Percentiles rank a stretch among this genome's conserved stretches.
phyloP scores from a whole-genome alignment of 768 basidiomycete genomes.

The Pleurotus citrinopileatus region DNA sequence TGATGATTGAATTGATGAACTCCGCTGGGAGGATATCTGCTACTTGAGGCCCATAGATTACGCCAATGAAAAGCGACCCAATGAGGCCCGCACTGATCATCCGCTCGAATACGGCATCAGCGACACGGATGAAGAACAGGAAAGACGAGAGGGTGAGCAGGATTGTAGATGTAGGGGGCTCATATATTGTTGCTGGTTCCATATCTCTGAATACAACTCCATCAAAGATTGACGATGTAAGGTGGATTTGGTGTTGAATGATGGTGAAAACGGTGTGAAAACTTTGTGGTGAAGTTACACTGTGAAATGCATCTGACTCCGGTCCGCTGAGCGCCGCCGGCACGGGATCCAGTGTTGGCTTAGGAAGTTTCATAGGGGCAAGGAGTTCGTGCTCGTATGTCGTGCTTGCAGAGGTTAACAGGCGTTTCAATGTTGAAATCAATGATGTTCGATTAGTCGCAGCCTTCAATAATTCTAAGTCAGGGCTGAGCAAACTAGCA shows the following conservation, averaged over 20 bases:
- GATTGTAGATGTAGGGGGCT: slow-evolving; percentile 25
- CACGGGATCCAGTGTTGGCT: too few species aligned
- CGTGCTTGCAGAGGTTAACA: too few species aligned
- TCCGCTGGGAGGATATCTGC: slow-evolving; percentile 38
- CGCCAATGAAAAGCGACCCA: slow-evolving; percentile 53
- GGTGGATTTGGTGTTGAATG: neutral
- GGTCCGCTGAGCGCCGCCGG: too few species aligned
- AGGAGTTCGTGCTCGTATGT: too few species aligned
- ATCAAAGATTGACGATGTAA: neutral
- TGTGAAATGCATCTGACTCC: neutral
- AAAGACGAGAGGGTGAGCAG: slow-evolving; percentile 53
- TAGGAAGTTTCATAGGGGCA: too few species aligned
- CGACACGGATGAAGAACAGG: slow-evolving; percentile 49
- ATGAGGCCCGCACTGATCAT: slow-evolving; percentile 42
- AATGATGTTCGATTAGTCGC: too few species aligned
- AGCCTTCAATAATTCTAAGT: too few species aligned
- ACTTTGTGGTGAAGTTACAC: neutral
- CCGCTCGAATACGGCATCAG: slow-evolving; percentile 37
- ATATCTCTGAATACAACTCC: neutral
- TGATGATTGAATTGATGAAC: slow-evolving; percentile 43
- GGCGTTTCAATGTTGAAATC: too few species aligned
- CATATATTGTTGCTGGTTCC: slow-evolving; percentile 18
- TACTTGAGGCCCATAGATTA: slow-evolving; percentile 51
- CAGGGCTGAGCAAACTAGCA: too few species aligned
- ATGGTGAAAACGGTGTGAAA: neutral